Evolutionary conservation across 192 early-diverging fungal species (phyloP), one percentile per base, ranked within the genome.

Genomic region (Spizellomyces punctatus): DNA sequence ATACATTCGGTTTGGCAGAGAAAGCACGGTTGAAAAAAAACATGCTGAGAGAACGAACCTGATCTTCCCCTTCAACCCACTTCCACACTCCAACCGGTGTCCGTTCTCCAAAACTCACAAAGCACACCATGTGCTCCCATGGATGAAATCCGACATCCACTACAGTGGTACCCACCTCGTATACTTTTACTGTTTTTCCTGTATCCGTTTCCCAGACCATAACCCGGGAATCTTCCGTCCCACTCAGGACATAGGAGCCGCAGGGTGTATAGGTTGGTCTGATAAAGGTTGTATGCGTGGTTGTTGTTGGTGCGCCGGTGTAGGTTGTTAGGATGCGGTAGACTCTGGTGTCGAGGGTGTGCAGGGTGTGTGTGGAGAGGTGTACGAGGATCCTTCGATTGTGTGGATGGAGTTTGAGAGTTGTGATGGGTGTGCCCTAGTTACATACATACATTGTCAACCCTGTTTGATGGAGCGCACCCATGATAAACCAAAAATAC

Each of bases 181-280:
- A 36, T 3, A 36, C 27, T 3, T 36, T 36, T 0, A 36, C 3
- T 36, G 42, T 50, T 63, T 61, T 27, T 6, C 77, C 79, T 5
- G 73, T 79, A 46, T 84, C 82, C 14, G 79, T 74, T 58, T 73
- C 67, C 78, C 79, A 84, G 19, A 80, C 66, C 55, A 54, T 46
- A 4, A 76, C 78, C 43, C 65, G 49, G 16, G 71, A 75, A 63
- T 78, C 75, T 6, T 66, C 10, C 6, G 71, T 64, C 6, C 78
- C 69, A 17, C 62, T 64, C 10, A 77, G 48, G n/a, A 81, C 74
- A 62, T 63, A 71, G 4, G 72, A 72, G 6, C 83, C 83, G 70
- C 83, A 85, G 0, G 80, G 70, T 7, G 79, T 70, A 64, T 79
- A 78, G 1, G 66, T 79, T 9, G 74, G 69, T 22, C 76, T 72